These are phyloP conservation scores for Xylariaceae sp. DNA, from an alignment of 2,329 filamentous ascomycete species.

Conservation along the genomic window DNA sequence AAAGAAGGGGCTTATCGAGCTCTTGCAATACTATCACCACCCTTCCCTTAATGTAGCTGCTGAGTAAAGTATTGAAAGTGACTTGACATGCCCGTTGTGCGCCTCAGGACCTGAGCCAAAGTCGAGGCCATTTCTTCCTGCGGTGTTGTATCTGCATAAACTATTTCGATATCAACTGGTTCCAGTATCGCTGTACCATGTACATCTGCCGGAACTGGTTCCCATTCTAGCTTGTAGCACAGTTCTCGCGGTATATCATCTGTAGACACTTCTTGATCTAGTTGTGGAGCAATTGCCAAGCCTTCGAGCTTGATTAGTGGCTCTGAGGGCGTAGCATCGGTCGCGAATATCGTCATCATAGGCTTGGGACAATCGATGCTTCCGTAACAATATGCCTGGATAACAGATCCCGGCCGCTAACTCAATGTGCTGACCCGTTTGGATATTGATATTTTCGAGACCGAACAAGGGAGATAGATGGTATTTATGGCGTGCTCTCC, in stretches of 20 bases:
- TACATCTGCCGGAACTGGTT: slow-evolving; percentile 29
- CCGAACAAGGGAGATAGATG: slow-evolving; percentile 41
- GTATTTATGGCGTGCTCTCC: slow-evolving; percentile 29
- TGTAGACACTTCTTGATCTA: slow-evolving; percentile 32
- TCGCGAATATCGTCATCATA: slow-evolving; percentile 36
- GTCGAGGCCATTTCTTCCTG: slow-evolving; percentile 32
- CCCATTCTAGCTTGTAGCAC: slow-evolving; percentile 47
- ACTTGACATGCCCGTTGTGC: slow-evolving; percentile 33
- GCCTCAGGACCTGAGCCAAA: slow-evolving; percentile 32
- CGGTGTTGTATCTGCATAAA: slow-evolving; percentile 33
- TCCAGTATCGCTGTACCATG: slow-evolving; percentile 15
- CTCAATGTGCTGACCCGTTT: slow-evolving; percentile 24
- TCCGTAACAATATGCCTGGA: slow-evolving; percentile 36
- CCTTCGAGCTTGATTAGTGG: slow-evolving; percentile 36
- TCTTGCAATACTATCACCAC: slow-evolving; percentile 42
- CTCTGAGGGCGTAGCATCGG: slow-evolving; percentile 26
- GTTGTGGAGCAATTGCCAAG: slow-evolving; percentile 38
- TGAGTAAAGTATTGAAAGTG: slow-evolving; percentile 28
- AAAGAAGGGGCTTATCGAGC: slow-evolving; percentile 41
- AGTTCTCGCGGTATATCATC: slow-evolving; percentile 36
- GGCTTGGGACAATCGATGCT: slow-evolving; percentile 31
- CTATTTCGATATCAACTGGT: slow-evolving; percentile 35
- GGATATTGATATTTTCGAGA: slow-evolving; percentile 37
- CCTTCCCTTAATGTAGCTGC: slow-evolving; percentile 32
- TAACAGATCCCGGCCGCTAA: slow-evolving; percentile 27